A percentile compares a stretch with the other conserved stretches of the same genome.
phyloP scores from a whole-genome alignment of 208 protist species.

The Trypanosoma avium region DNA sequence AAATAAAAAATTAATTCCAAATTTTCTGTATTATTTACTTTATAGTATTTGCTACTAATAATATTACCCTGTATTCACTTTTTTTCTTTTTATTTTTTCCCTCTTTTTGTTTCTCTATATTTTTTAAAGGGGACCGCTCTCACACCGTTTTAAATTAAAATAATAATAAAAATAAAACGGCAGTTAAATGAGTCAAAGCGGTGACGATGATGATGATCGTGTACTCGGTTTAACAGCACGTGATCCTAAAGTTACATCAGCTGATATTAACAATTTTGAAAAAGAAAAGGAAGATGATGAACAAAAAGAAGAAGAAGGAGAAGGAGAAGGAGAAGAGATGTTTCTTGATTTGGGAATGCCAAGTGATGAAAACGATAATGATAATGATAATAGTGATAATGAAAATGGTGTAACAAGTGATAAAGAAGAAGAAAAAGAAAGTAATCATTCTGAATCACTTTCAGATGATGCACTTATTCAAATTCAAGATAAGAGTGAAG shows the following conservation, averaged over 20 bases:
- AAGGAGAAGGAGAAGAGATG: conserved; percentile 6
- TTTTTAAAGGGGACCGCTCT: conserved; percentile 7
- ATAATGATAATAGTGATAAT: not conserved
- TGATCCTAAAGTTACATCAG: not conserved
- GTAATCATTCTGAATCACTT: conserved; percentile 1
- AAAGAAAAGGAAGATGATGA: conserved; percentile 7
- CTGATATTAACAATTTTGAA: not conserved
- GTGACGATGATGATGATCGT: conserved; percentile 16
- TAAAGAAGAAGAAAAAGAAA: not conserved
- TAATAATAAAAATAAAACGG: not conserved
- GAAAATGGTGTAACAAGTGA: not conserved
- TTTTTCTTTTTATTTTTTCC: not conserved
- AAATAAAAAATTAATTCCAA: no score
- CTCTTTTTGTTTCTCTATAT: conserved; percentile 4
- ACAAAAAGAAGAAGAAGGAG: not conserved
- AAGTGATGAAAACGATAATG: not conserved
- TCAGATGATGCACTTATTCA: conserved; percentile 45
- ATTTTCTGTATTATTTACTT: no score
- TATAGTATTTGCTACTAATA: not conserved
- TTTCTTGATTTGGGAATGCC: conserved; percentile 16
- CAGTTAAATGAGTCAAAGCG: conserved; percentile 1
- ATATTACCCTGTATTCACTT: not conserved
- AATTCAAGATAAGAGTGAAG: conserved; percentile 52
- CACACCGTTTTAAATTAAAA: not conserved
- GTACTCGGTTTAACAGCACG: conserved; percentile 1